These are phyloP conservation scores for Microdochium bolleyi DNA, from an alignment of 2,329 filamentous ascomycete species.

Conservation along the genomic window DNA sequence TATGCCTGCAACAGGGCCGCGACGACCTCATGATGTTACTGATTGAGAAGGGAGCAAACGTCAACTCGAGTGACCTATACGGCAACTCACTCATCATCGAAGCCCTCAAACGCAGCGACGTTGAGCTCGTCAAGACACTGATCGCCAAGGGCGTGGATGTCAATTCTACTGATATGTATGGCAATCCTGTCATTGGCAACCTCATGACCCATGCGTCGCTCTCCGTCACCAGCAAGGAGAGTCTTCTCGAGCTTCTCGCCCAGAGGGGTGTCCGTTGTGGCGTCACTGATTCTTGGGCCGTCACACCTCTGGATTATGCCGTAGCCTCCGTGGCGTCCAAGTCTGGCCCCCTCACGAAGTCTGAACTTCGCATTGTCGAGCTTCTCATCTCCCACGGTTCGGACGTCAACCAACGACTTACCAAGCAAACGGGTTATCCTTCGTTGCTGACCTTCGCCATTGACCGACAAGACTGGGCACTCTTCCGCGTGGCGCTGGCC, in stretches of 20 bases:
- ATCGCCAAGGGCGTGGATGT: constrained; percentile 7
- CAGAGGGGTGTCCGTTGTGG: not conserved
- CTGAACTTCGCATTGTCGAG: constrained; percentile 13
- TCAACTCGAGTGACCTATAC: not conserved
- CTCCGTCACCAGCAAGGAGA: not conserved
- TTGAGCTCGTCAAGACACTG: constrained; percentile 4
- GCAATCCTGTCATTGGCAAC: constrained; percentile 9
- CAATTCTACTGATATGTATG: constrained; percentile 3
- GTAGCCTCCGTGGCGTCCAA: not conserved
- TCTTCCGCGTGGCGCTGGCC: constrained; percentile 1
- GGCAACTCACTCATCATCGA: constrained; percentile 1
- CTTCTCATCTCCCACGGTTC: constrained; percentile 20
- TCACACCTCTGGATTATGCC: not conserved
- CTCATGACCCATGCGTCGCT: constrained; percentile 9
- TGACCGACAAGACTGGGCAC: constrained; percentile 1
- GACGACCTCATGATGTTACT: not conserved
- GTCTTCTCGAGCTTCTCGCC: not conserved
- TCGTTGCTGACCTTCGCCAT: constrained; percentile 3
- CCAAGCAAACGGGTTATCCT: not conserved
- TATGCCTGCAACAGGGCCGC: constrained; percentile 1
- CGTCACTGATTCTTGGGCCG: not conserved
- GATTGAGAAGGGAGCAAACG: constrained; percentile 2
- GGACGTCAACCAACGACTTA: constrained; percentile 11
- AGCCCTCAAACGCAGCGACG: not conserved
- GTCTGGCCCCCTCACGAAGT: constrained; percentile 9